These are phyloP conservation scores for Phyllostachys edulis DNA, from an alignment of 176 grass and related monocot genomes.

Conservation along the genomic window DNA sequence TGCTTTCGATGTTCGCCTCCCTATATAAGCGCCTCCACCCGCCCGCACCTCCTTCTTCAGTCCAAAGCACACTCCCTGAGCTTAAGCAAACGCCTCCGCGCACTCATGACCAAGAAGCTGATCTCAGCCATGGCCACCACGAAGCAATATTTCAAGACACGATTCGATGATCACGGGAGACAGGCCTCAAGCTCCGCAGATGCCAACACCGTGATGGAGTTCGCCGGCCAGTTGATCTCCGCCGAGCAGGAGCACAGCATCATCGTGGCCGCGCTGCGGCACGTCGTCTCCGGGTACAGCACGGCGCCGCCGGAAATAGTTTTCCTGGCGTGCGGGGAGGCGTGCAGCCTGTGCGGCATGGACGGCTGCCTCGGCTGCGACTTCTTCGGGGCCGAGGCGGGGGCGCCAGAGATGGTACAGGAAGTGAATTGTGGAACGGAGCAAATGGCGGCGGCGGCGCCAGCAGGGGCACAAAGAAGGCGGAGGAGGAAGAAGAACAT, in stretches of 20 bases:
- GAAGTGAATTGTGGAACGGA: background rate
- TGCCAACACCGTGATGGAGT: background rate
- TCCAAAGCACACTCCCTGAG: background rate
- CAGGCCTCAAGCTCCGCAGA: background rate
- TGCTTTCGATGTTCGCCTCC: background rate
- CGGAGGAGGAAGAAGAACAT: conserved; percentile 52
- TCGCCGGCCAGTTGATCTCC: conserved; percentile 16
- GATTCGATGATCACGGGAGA: background rate
- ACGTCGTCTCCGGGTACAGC: conserved; percentile 67
- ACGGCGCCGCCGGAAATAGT: conserved; percentile 48
- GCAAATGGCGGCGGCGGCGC: background rate
- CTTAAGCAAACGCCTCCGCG: background rate
- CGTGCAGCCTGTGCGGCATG: conserved; percentile 53
- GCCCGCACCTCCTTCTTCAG: background rate
- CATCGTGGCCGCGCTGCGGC: conserved; percentile 63
- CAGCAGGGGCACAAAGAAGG: background rate
- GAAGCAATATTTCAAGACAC: conserved; percentile 5
- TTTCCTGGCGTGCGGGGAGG: background rate
- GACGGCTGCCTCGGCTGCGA: conserved; percentile 76
- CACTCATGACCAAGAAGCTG: conserved; percentile 7
- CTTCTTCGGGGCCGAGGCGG: conserved; percentile 38
- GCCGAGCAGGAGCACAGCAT: conserved; percentile 54
- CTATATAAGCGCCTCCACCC: conserved; percentile 35
- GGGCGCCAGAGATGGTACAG: background rate
- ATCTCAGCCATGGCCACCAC: conserved; percentile 31